These are phyloP conservation scores for Scutellaria galericulata DNA, from an alignment of 257 asterid species.

Conservation along the genomic window DNA sequence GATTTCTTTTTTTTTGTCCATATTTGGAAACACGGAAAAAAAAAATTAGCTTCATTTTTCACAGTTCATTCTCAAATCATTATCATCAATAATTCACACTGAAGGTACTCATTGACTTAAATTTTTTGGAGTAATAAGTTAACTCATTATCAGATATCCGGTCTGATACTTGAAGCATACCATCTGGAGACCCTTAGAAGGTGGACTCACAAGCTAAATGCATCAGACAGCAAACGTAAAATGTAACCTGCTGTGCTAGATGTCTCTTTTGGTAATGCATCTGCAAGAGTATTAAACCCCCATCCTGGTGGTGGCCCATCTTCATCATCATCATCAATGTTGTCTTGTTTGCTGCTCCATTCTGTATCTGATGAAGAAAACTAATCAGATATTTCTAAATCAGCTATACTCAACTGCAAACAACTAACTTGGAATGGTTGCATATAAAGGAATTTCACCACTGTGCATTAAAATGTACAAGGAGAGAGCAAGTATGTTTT, in stretches of 20 bases:
- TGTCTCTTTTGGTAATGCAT: slow-evolving; percentile 43
- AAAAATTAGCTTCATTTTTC: background rate
- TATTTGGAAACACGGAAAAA: too few species aligned
- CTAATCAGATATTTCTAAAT: slow-evolving; percentile 33
- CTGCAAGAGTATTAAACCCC: slow-evolving; percentile 49
- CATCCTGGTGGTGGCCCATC: slow-evolving; percentile 80
- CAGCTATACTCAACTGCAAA: slow-evolving; percentile 28
- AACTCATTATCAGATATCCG: background rate
- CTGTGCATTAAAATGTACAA: background rate
- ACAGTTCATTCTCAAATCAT: slow-evolving; percentile 2
- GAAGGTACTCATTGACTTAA: slow-evolving; percentile 12
- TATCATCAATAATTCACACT: slow-evolving; percentile 13
- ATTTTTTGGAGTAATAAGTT: background rate
- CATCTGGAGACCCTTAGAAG: slow-evolving; percentile 22
- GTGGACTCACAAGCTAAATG: slow-evolving; percentile 29
- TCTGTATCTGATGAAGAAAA: slow-evolving; percentile 53
- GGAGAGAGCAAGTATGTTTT: background rate
- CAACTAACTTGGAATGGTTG: background rate
- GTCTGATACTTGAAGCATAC: slow-evolving; percentile 3
- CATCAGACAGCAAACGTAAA: slow-evolving; percentile 19
- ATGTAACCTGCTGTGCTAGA: slow-evolving; percentile 42
- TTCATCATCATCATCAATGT: slow-evolving; percentile 48
- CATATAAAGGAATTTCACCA: slow-evolving; percentile 3
- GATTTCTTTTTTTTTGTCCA: too few species aligned
- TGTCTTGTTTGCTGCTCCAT: slow-evolving; percentile 47